Evolutionary conservation across 495 filamentous ascomycete genomes (phyloP).

Genomic region (Talaromyces wortmannii): DNA sequence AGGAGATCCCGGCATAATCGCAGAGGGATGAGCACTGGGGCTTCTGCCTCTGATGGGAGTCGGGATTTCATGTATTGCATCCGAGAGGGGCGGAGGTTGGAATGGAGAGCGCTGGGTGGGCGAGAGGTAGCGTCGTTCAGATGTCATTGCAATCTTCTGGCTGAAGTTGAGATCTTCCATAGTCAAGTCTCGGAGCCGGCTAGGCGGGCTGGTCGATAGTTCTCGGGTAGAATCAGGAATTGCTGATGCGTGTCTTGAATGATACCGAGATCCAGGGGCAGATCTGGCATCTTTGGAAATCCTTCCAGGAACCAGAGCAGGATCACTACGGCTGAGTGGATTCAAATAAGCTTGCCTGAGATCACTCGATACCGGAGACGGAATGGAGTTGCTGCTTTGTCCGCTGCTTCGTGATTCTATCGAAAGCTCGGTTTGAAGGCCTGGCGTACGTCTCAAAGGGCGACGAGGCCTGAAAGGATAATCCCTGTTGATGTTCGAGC

Average conservation of each 20-base stretch:
- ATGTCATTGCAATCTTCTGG: not conserved
- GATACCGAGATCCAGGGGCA: conserved; percentile 14
- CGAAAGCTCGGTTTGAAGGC: not conserved
- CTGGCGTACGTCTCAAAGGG: not conserved
- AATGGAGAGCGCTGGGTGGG: not conserved
- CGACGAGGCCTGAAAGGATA: not conserved
- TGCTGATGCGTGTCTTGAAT: conserved; percentile 20
- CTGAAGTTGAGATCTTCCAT: not conserved
- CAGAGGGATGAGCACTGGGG: conserved; percentile 27
- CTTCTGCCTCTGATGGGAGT: not conserved
- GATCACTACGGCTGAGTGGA: conserved; percentile 32
- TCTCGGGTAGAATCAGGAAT: conserved; percentile 13
- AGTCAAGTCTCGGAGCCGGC: conserved; percentile 4
- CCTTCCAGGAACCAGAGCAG: conserved; percentile 13
- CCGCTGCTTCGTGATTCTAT: not conserved
- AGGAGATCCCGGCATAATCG: conserved; percentile 29
- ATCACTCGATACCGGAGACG: conserved; percentile 28
- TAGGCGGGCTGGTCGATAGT: conserved; percentile 22
- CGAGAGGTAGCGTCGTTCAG: not conserved
- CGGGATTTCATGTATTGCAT: not conserved
- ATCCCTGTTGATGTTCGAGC: not conserved
- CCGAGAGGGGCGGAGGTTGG: not conserved
- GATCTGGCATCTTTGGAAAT: conserved; percentile 8
- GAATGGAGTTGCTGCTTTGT: conserved; percentile 15
- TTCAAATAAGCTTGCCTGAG: conserved; percentile 17